These are phyloP conservation scores for Candida railenensis DNA, from an alignment of 805 yeast genomes.

Conservation along the genomic window DNA sequence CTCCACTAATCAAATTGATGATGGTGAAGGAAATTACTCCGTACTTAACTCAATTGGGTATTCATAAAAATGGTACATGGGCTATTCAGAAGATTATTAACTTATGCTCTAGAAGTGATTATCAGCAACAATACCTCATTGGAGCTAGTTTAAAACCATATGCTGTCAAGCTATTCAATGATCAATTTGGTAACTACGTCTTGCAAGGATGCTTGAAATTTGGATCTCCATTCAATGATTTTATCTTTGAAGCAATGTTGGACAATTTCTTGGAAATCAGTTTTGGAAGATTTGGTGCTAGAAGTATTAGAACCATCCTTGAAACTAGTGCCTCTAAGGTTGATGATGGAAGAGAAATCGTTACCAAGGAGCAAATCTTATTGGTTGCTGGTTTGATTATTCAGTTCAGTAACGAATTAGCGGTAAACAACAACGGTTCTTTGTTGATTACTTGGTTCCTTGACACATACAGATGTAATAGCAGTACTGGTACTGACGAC, in stretches of 20 bases:
- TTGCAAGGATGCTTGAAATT: slow-evolving; percentile 91
- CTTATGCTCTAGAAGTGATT: slow-evolving; percentile 50
- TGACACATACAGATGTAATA: slow-evolving; percentile 55
- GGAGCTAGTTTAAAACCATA: slow-evolving; percentile 73
- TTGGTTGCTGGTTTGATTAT: slow-evolving; percentile 77
- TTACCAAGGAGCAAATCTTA: slow-evolving; percentile 61
- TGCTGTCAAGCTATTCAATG: slow-evolving; percentile 82
- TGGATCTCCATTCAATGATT: slow-evolving; percentile 85
- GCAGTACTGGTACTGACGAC: slow-evolving; percentile 40
- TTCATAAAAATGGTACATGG: slow-evolving; percentile 99
- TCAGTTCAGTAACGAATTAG: slow-evolving; percentile 73
- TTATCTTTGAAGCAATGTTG: slow-evolving; percentile 80
- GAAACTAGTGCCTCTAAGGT: slow-evolving; percentile 64
- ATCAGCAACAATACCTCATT: slow-evolving; percentile 55
- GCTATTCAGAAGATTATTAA: slow-evolving; percentile 95
- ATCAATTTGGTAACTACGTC: slow-evolving; percentile 96
- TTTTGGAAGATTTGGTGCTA: slow-evolving; percentile 88
- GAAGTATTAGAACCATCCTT: slow-evolving; percentile 90
- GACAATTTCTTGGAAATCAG: slow-evolving; percentile 78
- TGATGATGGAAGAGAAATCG: slow-evolving; percentile 13
- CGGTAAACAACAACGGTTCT: slow-evolving; percentile 84
- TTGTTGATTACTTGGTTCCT: slow-evolving; percentile 89
- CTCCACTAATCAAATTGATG: slow-evolving; percentile 69
- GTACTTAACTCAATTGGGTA: slow-evolving; percentile 84
- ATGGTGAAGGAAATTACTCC: slow-evolving; percentile 80